A percentile compares a stretch with the other conserved stretches of the same genome.
phyloP scores from a whole-genome alignment of 768 basidiomycete species.

The Collybiopsis luxurians region DNA sequence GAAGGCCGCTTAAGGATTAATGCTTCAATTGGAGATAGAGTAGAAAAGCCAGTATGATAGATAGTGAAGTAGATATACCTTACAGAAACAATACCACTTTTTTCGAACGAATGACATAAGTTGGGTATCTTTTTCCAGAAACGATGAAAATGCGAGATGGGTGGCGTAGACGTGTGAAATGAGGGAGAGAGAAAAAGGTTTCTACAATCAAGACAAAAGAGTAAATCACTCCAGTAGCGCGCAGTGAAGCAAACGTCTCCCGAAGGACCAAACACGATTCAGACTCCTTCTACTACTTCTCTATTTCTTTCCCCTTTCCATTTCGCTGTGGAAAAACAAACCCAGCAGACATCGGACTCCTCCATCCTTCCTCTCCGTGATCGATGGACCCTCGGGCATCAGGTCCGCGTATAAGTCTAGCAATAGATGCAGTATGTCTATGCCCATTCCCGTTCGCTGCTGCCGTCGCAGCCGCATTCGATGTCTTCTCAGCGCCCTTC shows the following conservation, averaged over 20 bases:
- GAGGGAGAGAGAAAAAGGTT: neutral
- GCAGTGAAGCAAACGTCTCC: neutral
- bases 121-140: conserved; percentile 1
- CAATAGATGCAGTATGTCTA: conserved; percentile 12
- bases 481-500: neutral
- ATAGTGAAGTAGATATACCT: neutral
- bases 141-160: too few species aligned
- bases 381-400: conserved; percentile 1
- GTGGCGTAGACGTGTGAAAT: too few species aligned
- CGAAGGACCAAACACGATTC: too few species aligned
- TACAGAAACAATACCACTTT: neutral
- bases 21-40: too few species aligned
- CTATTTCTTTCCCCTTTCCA: conserved; percentile 3
- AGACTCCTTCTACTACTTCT: neutral
- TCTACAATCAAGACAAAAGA: too few species aligned
- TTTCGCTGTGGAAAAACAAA: conserved; percentile 3
- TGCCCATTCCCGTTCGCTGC: conserved; percentile 5
- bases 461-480: neutral
- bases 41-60: neutral
- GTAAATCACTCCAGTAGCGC: neutral
- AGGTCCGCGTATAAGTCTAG: conserved; percentile 7
- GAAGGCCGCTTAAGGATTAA: too few species aligned
- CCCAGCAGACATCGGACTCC: conserved; percentile 7
- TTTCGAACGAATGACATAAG: conserved; percentile 1
- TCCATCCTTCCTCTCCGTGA: conserved; percentile 3